phyloP scores from a whole-genome alignment of 306 rosid species.

The Quercus suber region DNA sequence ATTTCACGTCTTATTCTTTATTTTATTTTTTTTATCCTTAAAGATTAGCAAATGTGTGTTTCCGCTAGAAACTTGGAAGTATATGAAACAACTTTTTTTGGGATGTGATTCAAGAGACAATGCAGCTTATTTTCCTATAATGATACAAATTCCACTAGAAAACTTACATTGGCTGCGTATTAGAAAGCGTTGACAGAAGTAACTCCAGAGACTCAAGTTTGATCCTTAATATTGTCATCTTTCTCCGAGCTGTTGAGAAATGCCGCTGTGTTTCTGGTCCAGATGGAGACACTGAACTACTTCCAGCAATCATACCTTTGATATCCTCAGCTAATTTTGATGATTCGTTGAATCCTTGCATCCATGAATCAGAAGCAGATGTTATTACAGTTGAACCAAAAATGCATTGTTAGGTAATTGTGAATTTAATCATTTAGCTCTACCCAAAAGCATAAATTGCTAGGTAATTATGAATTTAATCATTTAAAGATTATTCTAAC shows the following conservation, averaged over 20 bases:
- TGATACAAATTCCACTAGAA: neutral
- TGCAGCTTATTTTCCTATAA: neutral
- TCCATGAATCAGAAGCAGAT: conserved; percentile 39
- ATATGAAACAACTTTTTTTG: too few relatives aligned
- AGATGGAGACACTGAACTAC: conserved; percentile 30
- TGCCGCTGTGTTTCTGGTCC: conserved; percentile 40
- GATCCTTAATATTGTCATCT: conserved; percentile 40
- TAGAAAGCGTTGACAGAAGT: conserved; percentile 30
- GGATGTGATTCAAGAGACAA: neutral
- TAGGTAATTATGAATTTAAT: too few relatives aligned
- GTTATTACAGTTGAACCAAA: neutral
- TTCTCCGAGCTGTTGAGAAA: conserved; percentile 35
- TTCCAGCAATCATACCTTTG: conserved; percentile 32
- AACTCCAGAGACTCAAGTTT: conserved; percentile 38
- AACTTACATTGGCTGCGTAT: conserved; percentile 28
- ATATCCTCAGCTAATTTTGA: conserved; percentile 39
- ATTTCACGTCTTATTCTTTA: too few relatives aligned
- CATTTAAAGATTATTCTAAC: too few relatives aligned
- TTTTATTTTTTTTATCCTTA: too few relatives aligned
- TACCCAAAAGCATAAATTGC: too few relatives aligned
- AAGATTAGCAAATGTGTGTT: too few relatives aligned
- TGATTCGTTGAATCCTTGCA: conserved; percentile 36
- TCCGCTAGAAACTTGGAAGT: too few relatives aligned
- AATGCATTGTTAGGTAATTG: too few relatives aligned
- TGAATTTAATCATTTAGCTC: too few relatives aligned